Conservation (phyloP, 345 rosid genomes). For the Aquilaria malaccensis region DNA sequence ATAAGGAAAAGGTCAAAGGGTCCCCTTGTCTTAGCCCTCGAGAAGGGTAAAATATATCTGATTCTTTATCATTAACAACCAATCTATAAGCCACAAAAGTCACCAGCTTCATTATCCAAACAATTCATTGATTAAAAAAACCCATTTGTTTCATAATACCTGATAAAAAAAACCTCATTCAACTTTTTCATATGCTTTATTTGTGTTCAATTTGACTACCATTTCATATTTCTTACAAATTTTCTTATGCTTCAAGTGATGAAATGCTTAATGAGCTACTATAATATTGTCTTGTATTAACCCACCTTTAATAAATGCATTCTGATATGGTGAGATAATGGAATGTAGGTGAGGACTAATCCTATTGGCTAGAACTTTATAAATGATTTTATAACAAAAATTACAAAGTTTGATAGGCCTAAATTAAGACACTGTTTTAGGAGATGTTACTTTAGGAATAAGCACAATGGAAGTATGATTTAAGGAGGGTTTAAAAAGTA, state of each 20-base stretch:
- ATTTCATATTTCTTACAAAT: too few species aligned
- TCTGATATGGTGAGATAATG: too few species aligned
- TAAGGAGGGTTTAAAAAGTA: too few species aligned
- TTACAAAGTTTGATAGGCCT: too few species aligned
- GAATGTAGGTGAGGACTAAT: neutral
- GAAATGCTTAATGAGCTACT: too few species aligned
- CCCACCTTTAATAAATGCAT: neutral
- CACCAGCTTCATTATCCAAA: neutral
- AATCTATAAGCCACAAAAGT: neutral
- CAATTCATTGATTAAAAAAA: neutral
- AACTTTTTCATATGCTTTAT: neutral
- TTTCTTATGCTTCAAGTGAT: too few species aligned
- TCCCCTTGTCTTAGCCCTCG: neutral
- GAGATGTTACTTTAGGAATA: too few species aligned
- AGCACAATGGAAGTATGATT: too few species aligned
- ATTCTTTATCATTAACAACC: neutral
- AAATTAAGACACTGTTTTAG: too few species aligned
- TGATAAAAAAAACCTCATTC: neutral
- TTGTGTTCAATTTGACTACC: neutral
- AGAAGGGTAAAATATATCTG: neutral
- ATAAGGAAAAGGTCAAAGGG: neutral
- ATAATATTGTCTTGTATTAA: too few species aligned
- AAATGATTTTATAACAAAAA: too few species aligned
- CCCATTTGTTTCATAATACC: neutral
- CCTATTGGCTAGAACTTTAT: too few species aligned